Percentiles rank a stretch among this genome's conserved stretches.
These are phyloP conservation scores for Incumbomyces delicatus DNA, from an alignment of 2,329 filamentous ascomycete species.

Conservation along the genomic window DNA sequence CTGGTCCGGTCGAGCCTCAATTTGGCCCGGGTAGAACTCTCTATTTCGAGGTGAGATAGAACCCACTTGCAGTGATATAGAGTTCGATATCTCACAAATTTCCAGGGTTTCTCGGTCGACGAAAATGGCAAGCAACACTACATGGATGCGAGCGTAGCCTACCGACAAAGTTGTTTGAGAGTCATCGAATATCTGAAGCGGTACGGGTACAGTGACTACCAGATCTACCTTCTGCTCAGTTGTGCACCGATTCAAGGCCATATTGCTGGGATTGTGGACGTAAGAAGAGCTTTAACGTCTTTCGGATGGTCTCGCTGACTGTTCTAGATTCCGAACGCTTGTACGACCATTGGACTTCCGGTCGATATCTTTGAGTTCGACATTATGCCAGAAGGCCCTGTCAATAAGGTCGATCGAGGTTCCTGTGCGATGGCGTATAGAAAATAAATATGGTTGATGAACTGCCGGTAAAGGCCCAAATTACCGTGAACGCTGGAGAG, in stretches of 20 bases:
- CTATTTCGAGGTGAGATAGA: constrained; percentile 54
- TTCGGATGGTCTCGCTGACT: constrained; percentile 1
- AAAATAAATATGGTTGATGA: no score
- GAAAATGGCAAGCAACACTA: constrained; percentile 83
- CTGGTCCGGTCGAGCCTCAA: constrained; percentile 78
- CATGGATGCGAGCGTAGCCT: constrained; percentile 76
- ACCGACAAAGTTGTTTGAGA: constrained; percentile 68
- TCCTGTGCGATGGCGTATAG: constrained; percentile 45
- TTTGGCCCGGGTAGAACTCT: constrained; percentile 74
- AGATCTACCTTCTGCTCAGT: constrained; percentile 75
- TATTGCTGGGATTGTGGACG: constrained; percentile 77
- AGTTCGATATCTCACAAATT: neutral
- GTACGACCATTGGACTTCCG: constrained; percentile 76
- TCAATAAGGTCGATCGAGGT: constrained; percentile 58
- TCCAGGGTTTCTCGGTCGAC: constrained; percentile 70
- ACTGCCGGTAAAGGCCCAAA: no score
- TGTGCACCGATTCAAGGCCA: constrained; percentile 83
- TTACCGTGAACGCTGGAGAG: no score
- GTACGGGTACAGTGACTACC: constrained; percentile 62
- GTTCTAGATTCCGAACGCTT: constrained; percentile 65
- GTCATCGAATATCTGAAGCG: constrained; percentile 70
- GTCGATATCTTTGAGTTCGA: constrained; percentile 96
- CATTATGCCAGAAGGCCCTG: constrained; percentile 53
- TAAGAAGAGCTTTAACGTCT: constrained; percentile 18
- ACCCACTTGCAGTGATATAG: constrained; percentile 2